Base-by-base conservation (phyloP, 23 red algal genomes). In the Cyanidiococcus yangmingshanensis region DNA sequence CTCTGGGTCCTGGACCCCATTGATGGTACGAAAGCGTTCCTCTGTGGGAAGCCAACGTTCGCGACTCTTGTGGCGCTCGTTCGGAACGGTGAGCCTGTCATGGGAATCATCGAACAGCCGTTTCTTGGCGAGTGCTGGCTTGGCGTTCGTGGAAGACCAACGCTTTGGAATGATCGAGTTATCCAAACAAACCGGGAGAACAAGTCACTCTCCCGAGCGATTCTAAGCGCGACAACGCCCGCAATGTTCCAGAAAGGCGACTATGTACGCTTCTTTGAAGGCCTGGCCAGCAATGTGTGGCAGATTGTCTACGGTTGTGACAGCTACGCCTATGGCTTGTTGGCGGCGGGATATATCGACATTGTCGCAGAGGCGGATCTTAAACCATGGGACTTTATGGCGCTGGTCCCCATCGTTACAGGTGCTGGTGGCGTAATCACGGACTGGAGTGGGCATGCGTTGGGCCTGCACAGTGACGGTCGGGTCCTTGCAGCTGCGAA, bases 1-100 rank as follows among this genome's bases (percentile, higher is more conserved):
- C 57, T 78, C 18, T 96, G 92, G 92, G 87, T 96, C 29, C 39
- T 90, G 12, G 92, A 96, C 51, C 92, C 92, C 7, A 90, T 96
- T 40, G 92, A 96, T 80, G 92, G 92, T 33, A 96, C 92, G 37
- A 90, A 90, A 67, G 84, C 87, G 0, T 96, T 96, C 51, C 78
- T 96, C 50, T 76, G 68, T 29, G 92, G 92, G 32, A 86, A 89
- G 67, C 83, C 92, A 31, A 96, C 92, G 1, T 96, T 96, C 82
- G 87, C 80, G 26, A 96, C 92, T 37, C 79, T 96, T 18, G 85
- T 96, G 76, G 87, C 87, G 32, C 76, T 96, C 30, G 58, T 90
- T 12, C 83, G 71, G 24, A 12, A 82, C 40, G 75, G 80, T 58
- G 80, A 54, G 21, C 87, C 92, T 18, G 57, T 96, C 34, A 51